Evolutionary conservation across 2,329 filamentous ascomycete species (phyloP), one percentile per base, ranked within the genome.

Genomic region (Lecanosticta acicola): DNA sequence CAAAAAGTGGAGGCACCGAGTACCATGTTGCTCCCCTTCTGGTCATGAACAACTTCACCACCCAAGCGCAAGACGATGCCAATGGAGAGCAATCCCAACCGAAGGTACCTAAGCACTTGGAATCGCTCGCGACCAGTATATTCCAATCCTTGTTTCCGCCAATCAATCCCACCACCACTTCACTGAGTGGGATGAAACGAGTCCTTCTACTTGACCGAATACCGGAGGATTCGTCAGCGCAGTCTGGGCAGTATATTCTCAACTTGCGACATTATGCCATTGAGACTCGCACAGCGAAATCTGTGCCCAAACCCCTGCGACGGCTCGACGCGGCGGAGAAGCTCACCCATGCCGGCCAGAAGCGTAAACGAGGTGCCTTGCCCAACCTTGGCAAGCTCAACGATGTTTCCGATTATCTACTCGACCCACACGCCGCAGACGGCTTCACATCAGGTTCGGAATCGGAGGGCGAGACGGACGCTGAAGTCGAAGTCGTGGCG

Each of bases 31-130:
- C 93, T 4, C 93, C 93, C 51, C 70, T 97, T 80, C 78, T 98
- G 36, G 93, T 98, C 56, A 97, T 98, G 93, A 98, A 98, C 72
- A 96, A 95, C 68, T 95, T 98, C 68, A 79, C 80, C 32, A 84
- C 82, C 3, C 75, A 51, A 66, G 69, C 40, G 4, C 50, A 55
- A 64, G 70, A 45, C 65, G 53, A 71, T 24, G 62, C 76, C 36
- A 44, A 46, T 18, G 50, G 53, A 16, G 55, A 52, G 21, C 52
- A 55, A 38, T 69, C 78, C 21, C 77, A 76, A 46, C 60, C 61
- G 17, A 51, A 58, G 39, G 83, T 94, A n/a, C 89, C 91, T 3
- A 94, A 88, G 64, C 90, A 96, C 58, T 85, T 98, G 61, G 93
- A 98, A 70, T 84, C 85, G 18, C 82, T 98, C 24, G 83, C 89